Conservation (phyloP, 352 stramenopile genomes). For the Globisporangium viniferum region DNA sequence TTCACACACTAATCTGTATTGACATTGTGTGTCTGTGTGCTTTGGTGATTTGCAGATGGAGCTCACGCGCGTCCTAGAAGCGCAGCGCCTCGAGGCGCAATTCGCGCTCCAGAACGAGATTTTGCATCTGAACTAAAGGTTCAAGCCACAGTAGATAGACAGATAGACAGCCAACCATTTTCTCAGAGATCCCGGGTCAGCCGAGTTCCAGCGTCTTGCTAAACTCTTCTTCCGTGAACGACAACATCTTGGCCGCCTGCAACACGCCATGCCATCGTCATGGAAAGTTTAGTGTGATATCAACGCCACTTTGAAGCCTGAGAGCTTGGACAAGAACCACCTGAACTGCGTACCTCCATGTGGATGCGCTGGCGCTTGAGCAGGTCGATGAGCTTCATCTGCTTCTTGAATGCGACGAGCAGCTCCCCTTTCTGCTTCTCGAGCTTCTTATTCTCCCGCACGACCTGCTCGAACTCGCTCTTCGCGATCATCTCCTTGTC, state of each 20-base stretch:
- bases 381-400: constrained; percentile 87
- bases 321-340: not conserved
- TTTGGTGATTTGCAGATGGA: constrained; percentile 44
- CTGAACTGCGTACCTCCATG: constrained; percentile 53
- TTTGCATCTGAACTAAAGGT: constrained; percentile 33
- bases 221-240: constrained; percentile 83
- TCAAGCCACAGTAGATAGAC: not conserved
- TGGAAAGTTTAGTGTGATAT: not conserved
- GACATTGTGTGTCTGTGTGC: not conserved
- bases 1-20: not conserved
- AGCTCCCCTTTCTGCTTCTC: constrained; percentile 85
- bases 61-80: constrained; percentile 68
- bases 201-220: constrained; percentile 70
- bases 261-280: not conserved
- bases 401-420: constrained; percentile 77
- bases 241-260: constrained; percentile 81
- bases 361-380: constrained; percentile 84
- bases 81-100: constrained; percentile 63
- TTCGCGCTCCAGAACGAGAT: constrained; percentile 68
- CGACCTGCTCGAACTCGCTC: constrained; percentile 52
- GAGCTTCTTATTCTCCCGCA: constrained; percentile 69
- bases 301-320: not conserved
- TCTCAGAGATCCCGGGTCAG: constrained; percentile 15
- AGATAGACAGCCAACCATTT: not conserved
- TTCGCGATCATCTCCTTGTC: constrained; percentile 45